Evolutionary conservation across 176 grass and related monocot genomes (phyloP), one percentile per base, ranked within the genome.

Genomic region (Paspalum notatum): DNA sequence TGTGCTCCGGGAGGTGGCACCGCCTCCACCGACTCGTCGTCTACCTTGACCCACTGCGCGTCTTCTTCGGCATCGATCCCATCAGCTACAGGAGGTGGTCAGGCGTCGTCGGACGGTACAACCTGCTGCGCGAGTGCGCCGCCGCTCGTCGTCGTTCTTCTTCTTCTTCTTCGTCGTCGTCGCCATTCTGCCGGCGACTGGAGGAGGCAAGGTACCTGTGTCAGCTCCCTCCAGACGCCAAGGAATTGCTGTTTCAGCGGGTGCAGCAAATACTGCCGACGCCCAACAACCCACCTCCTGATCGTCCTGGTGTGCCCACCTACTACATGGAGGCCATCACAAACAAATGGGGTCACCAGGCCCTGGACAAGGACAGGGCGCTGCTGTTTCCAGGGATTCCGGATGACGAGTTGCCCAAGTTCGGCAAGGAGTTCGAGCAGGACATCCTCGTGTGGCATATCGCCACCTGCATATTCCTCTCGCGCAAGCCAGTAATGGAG

Each of bases 391-490:
- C 3, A 18, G 54, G 54, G 54, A 32, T 32, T 32, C 32, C 32
- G 3, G 32, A 32, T 32, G 54, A 22, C 12, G 49, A 79, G 47
- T 8, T 53, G 18, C 10, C 56, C 11, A 16, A 16, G 0, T 26
- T 27, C 39, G 65, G 49, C 13, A n/a, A 12, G 8, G 78, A 81
- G 17, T 81, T 70, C 37, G 50, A 81, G 4, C 39, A 64, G 39
- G 83, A 82, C 75, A 80, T 89, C 18, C 74, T 89, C 22, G 57
- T 73, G 12, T 89, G 81, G 86, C 86, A 89, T 58, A 89, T 89
- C 61, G 86, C 74, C 12, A 84, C 87, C 21, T 44, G 68, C 68
- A 58, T 89, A 39, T 84, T 40, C 63, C 25, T 43, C 21, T 16
- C 45, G n/a, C 6, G 3, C 14, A 20, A 32, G 32, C 32, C 32